Conservation (phyloP, 208 protist species). For the Crithidia fasciculata region DNA sequence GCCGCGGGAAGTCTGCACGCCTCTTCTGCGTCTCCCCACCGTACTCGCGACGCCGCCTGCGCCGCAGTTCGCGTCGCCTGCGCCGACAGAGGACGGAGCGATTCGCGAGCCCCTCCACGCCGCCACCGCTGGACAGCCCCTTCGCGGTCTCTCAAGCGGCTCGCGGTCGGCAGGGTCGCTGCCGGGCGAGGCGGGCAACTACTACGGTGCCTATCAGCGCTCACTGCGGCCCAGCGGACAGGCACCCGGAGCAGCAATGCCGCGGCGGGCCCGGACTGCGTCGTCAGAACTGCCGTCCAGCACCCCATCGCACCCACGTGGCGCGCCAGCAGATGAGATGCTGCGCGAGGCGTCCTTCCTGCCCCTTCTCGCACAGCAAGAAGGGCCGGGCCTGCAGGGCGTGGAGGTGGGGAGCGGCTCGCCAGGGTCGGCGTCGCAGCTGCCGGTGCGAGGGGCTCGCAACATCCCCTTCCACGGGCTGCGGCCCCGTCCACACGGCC, state of each 20-base stretch:
- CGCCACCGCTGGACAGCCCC: slow-evolving; percentile 11
- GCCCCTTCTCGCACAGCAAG: too few species aligned
- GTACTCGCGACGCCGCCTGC: too few species aligned
- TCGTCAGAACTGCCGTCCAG: background rate
- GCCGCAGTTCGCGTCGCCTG: too few species aligned
- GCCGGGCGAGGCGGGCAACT: background rate
- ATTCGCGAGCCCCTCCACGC: background rate
- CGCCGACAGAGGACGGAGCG: too few species aligned
- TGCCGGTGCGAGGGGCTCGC: background rate
- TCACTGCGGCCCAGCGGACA: background rate
- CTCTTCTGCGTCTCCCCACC: too few species aligned
- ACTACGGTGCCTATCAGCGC: slow-evolving; percentile 28
- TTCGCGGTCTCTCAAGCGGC: background rate
- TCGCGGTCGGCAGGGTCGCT: background rate
- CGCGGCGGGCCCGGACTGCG: background rate
- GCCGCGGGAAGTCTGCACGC: too few species aligned
- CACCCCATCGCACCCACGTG: background rate
- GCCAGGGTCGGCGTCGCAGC: background rate
- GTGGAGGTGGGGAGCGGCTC: background rate
- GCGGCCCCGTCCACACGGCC: background rate
- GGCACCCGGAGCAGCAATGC: background rate
- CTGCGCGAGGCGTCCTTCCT: too few species aligned
- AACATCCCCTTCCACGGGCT: slow-evolving; percentile 19
- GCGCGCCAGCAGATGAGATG: background rate
- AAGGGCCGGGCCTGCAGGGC: background rate